Percentiles rank a stretch among this genome's conserved stretches.
These are phyloP conservation scores for Aspergillus hiratsukae DNA, from an alignment of 2,329 filamentous ascomycete species.

Conservation along the genomic window DNA sequence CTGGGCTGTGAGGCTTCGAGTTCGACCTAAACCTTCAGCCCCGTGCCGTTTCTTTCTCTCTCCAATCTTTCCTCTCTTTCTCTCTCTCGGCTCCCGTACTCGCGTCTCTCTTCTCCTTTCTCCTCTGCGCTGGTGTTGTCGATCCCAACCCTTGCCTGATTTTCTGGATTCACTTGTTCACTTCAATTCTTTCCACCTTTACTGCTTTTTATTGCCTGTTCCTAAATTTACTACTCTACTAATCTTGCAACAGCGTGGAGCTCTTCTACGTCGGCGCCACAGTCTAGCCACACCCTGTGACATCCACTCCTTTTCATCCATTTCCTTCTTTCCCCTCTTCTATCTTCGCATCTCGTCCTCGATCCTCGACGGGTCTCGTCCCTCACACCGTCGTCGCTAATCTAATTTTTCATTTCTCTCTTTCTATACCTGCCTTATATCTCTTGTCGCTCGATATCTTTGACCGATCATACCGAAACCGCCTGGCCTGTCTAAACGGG, in stretches of 20 bases:
- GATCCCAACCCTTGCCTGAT: not conserved
- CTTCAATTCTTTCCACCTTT: not conserved
- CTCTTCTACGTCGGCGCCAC: conserved; percentile 3
- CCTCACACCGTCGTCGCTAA: not conserved
- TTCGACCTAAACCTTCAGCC: not conserved
- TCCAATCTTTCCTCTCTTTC: conserved; percentile 4
- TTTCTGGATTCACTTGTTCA: not conserved
- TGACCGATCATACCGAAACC: not conserved
- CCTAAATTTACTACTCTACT: not conserved
- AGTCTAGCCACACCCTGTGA: conserved; percentile 5
- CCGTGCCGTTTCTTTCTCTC: conserved; percentile 1
- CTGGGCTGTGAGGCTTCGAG: too few relatives aligned
- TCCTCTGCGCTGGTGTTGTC: not conserved
- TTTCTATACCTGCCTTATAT: not conserved
- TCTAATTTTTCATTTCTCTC: not conserved
- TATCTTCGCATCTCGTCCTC: conserved; percentile 1
- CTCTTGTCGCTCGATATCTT: not conserved
- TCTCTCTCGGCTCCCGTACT: not conserved
- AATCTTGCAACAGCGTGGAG: not conserved
- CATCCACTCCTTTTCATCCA: conserved; percentile 6
- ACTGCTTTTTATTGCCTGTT: not conserved
- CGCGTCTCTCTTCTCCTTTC: conserved; percentile 1
- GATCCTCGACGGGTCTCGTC: not conserved
- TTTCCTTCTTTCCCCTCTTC: conserved; percentile 3
- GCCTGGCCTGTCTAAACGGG: not conserved